A percentile compares a stretch with the other conserved stretches of the same genome.
Conservation (phyloP, 2,329 filamentous ascomycete species). For the Penicillium oxalicum region DNA sequence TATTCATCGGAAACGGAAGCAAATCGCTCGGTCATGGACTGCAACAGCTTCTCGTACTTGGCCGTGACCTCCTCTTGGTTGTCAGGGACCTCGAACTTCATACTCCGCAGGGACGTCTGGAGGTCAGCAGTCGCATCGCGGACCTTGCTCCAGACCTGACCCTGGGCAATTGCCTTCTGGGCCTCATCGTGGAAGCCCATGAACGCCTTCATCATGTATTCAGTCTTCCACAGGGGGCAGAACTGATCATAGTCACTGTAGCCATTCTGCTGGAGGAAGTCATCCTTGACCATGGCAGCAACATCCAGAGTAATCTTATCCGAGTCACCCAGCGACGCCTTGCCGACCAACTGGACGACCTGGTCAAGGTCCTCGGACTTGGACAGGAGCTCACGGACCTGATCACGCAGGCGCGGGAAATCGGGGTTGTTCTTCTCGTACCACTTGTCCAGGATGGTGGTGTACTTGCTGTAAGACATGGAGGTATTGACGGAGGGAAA, state of each 20-base stretch:
- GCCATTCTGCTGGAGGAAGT: conserved; percentile 98
- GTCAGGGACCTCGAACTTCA: conserved; percentile 93
- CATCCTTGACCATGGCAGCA: conserved; percentile 87
- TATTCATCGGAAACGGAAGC: conserved; percentile 94
- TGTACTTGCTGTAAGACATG: conserved; percentile 96
- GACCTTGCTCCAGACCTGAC: conserved; percentile 87
- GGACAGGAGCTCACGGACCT: conserved; percentile 86
- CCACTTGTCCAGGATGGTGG: conserved; percentile 76
- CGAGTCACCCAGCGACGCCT: conserved; percentile 88
- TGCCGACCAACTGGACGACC: conserved; percentile 96
- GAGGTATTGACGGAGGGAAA: conserved; percentile 98
- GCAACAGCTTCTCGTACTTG: conserved; percentile 92
- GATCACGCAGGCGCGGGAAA: conserved; percentile 86
- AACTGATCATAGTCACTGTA: conserved; percentile 99
- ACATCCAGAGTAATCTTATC: conserved; percentile 99
- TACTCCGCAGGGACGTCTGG: conserved; percentile 74
- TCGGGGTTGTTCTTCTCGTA: conserved; percentile 92
- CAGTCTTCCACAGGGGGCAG: conserved; percentile 98
- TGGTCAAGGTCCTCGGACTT: conserved; percentile 97
- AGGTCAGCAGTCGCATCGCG: conserved; percentile 84
- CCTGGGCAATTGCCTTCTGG: conserved; percentile 88
- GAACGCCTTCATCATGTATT: conserved; percentile 99
- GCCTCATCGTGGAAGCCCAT: conserved; percentile 96
- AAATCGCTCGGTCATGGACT: conserved; percentile 95
- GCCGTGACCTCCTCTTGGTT: conserved; percentile 75